phyloP scores from a whole-genome alignment of 1,284 basidiomycete genomes.

The Sporisorium sorghi region DNA sequence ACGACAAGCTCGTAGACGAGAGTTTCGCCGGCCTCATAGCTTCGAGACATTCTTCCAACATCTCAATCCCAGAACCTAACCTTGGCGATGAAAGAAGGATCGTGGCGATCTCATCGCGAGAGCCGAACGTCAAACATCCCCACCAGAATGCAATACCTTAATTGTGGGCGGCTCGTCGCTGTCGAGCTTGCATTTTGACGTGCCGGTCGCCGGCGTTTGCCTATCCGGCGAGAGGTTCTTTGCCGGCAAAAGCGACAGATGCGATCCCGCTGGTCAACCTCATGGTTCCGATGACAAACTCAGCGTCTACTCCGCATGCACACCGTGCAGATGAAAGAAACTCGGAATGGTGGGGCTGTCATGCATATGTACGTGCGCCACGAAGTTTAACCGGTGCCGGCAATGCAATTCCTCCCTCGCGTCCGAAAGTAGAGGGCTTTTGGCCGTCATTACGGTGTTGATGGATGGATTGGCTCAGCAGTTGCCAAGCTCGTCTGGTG shows the following conservation, averaged over 20 bases:
- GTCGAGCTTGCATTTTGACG: neutral
- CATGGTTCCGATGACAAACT: neutral
- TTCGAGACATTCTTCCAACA: conserved; percentile 22
- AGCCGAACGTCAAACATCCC: neutral
- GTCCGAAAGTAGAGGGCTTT: no score
- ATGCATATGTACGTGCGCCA: no score
- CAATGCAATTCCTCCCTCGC: no score
- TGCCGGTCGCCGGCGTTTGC: neutral
- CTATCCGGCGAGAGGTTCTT: neutral
- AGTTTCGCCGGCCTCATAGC: neutral
- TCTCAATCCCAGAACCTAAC: neutral
- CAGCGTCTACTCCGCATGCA: neutral
- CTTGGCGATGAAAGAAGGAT: neutral
- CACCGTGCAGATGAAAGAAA: neutral
- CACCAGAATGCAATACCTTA: neutral
- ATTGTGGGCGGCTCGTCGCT: neutral
- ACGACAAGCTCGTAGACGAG: neutral
- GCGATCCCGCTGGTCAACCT: neutral
- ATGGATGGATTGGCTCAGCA: no score
- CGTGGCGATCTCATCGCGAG: neutral
- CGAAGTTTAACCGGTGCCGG: no score
- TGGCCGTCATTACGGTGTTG: no score
- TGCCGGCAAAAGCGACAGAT: neutral
- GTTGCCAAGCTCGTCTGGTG: no score
- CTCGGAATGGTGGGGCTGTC: no score